Evolutionary conservation across 2,329 filamentous ascomycete species (phyloP), one percentile per base, ranked within the genome.

Genomic region (Trichothecium roseum): DNA sequence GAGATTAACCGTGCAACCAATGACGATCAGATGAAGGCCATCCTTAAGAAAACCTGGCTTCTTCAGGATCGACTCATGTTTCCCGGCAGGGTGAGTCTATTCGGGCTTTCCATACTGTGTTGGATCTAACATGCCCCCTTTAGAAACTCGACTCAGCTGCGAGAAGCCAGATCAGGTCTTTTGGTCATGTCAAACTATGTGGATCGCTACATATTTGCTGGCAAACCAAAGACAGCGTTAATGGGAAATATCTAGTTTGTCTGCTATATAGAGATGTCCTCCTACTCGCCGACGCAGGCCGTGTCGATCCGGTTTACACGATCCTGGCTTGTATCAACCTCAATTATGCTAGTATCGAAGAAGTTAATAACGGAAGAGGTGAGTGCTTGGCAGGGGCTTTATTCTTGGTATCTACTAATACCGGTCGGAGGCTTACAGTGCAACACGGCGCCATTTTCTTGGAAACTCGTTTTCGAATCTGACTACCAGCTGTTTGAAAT

Each of bases 381-480:
- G 55, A 53, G 62, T 14, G 5, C 9, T n/a, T 20, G 12, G 15
- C 28, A 5, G 28, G 5, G 32, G 2, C 18, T 34, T 35, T 18
- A 36, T 18, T 13, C 29, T 28, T 8, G 10, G n/a, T 4, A 24
- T 10, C 6, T 24, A 6, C 32, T 6, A 5, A 34, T 46, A 53
- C 28, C 54, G 37, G n/a, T 15, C 32, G 31, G 41, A 94, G 87
- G 86, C 1, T 55, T 96, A 7, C 86, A 89, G 64, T 95, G 87
- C 49, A 81, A 91, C 43, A 84, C 83, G 3, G 84, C 84, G 1
- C 78, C 84, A 1, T 84, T 84, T 54, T 91, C 87, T 2, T 96
- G 88, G 89, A 98, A 96, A 54, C 50, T 95, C 9, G 69, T 85
- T 3, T 95, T 96, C 49, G 80, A 91, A 52, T 74, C 75, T 44